Evolutionary conservation across 139 green algal genomes (phyloP), one percentile per base, ranked within the genome.

Genomic region (Ostreobium quekettii): DNA sequence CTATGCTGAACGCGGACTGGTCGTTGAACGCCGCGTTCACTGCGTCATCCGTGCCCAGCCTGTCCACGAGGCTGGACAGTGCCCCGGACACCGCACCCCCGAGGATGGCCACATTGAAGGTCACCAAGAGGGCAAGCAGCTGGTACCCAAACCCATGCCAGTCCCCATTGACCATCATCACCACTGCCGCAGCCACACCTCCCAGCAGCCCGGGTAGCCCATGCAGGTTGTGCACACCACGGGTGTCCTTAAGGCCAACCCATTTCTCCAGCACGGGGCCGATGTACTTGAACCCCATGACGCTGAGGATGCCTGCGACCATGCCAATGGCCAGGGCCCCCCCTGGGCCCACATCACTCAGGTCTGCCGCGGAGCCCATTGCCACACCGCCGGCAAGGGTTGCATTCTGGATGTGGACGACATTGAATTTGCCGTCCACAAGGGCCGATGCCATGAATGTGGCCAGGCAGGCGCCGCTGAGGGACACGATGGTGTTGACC

Each of bases 161-260:
- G n/a, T n/a, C n/a, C n/a, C n/a, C n/a, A n/a, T n/a, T n/a, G n/a
- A n/a, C n/a, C n/a, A n/a, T n/a, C n/a, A n/a, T n/a, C n/a, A n/a
- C n/a, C n/a, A n/a, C n/a, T n/a, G n/a, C n/a, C n/a, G n/a, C n/a
- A n/a, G n/a, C n/a, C n/a, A n/a, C n/a, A n/a, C n/a, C n/a, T n/a
- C n/a, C n/a, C n/a, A n/a, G n/a, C n/a, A n/a, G n/a, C n/a, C 56
- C 56, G 29, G 80, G 78, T 39, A 82, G 69, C 32, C 79, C 81
- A 35, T 87, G 83, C 36, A 89, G 83, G 73, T 88, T 89, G 72
- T 86, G 74, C 4, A 90, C 77, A 2, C 83, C 83, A 46, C 83
- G 88, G 2, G 83, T 89, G 76, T 90, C 83, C 1, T 72, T 70
- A n/a, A 89, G 65, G 22, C 69, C 65, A 24, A 88, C 66, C 31